phyloP scores from a whole-genome alignment of 2,329 filamentous ascomycete species.

The Chaetothyriales sp. region DNA sequence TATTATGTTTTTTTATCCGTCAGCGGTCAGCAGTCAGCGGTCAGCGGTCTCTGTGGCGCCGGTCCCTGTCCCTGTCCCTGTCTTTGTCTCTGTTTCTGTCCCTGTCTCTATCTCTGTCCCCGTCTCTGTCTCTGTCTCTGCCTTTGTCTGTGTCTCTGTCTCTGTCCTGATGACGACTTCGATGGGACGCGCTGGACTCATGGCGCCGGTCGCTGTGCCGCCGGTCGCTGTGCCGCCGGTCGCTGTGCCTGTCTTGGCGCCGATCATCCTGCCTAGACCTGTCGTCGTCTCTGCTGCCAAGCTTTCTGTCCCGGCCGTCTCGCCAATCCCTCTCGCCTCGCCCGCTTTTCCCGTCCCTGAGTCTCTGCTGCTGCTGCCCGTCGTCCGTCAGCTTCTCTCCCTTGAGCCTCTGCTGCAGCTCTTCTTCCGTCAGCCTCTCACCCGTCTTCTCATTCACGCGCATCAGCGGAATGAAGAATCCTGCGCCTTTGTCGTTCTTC shows the following conservation, averaged over 20 bases:
- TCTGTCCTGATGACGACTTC: constrained; percentile 19
- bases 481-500: constrained; percentile 35
- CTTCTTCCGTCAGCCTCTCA: constrained; percentile 49
- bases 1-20: too few species aligned
- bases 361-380: constrained; percentile 40
- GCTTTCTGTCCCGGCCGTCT: constrained; percentile 31
- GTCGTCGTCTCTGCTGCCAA: constrained; percentile 25
- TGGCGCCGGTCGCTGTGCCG: constrained; percentile 16
- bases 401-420: constrained; percentile 39
- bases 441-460: constrained; percentile 50
- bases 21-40: too few species aligned
- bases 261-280: constrained; percentile 19
- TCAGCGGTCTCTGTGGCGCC: background rate
- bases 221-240: constrained; percentile 22
- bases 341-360: constrained; percentile 37
- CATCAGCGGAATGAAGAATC: constrained; percentile 48
- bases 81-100: constrained; percentile 17
- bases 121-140: constrained; percentile 14
- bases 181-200: constrained; percentile 15
- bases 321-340: constrained; percentile 31
- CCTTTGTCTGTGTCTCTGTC: constrained; percentile 17
- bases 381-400: constrained; percentile 51
- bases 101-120: constrained; percentile 16
- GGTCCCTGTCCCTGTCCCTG: constrained; percentile 14
- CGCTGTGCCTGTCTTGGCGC: constrained; percentile 21